phyloP scores from a whole-genome alignment of 208 protist species.

The Balamuthia mandrillaris region DNA sequence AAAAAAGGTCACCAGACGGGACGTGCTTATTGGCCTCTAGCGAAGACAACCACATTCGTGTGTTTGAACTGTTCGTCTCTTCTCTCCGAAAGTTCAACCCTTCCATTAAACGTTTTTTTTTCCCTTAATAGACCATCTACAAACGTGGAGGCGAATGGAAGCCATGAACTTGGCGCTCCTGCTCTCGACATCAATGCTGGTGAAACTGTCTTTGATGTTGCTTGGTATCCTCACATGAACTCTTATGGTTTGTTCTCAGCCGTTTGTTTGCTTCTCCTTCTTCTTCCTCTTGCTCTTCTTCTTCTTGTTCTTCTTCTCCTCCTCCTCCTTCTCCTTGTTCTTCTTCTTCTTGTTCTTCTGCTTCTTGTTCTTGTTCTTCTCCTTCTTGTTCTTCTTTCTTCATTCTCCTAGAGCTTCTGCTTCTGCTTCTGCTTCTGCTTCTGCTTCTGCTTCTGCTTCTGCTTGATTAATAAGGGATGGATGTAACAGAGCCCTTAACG shows the following conservation, averaged over 20 bases:
- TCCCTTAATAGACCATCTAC: neutral
- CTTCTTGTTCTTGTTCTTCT: too few species aligned
- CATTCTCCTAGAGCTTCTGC: too few species aligned
- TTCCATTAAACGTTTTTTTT: neutral
- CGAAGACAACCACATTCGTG: constrained; percentile 5
- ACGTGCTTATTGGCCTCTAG: neutral
- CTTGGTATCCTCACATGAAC: constrained; percentile 35
- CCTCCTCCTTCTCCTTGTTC: too few species aligned
- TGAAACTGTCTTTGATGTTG: neutral
- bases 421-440: too few species aligned
- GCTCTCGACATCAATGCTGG: neutral
- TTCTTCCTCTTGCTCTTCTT: too few species aligned
- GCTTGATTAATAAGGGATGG: too few species aligned
- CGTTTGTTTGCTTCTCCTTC: too few species aligned
- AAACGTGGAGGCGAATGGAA: neutral
- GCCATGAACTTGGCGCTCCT: neutral
- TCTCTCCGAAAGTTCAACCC: neutral
- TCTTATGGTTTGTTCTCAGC: too few species aligned
- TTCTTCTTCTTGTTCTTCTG: too few species aligned
- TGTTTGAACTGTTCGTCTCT: constrained; percentile 7
- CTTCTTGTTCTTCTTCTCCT: too few species aligned
- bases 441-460: too few species aligned
- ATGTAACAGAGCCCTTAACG: constrained; percentile 11
- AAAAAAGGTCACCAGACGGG: neutral
- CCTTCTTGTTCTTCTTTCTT: too few species aligned